These are phyloP conservation scores for Podila minutissima DNA, from an alignment of 192 early-diverging fungal genomes.

Conservation along the genomic window DNA sequence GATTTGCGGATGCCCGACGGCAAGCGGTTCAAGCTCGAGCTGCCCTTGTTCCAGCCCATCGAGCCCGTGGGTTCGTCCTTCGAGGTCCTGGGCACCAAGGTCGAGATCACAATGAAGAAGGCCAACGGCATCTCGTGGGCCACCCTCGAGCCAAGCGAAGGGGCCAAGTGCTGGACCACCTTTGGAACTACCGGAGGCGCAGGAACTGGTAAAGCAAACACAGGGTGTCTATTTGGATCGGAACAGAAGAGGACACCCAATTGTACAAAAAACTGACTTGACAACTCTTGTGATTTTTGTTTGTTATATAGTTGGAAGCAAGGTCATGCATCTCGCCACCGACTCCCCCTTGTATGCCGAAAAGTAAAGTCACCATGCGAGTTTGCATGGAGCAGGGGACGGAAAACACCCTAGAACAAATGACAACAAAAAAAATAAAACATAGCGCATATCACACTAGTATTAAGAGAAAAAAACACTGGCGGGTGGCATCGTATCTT, in stretches of 20 bases:
- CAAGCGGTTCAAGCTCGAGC: conserved; percentile 74
- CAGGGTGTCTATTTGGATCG: no score
- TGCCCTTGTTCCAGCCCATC: conserved; percentile 80
- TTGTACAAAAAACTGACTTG: no score
- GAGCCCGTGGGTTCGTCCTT: conserved; percentile 70
- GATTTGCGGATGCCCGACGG: conserved; percentile 84
- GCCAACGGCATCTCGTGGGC: conserved; percentile 87
- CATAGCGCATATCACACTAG: not conserved
- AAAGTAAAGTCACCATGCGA: conserved; percentile 18
- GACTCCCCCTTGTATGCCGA: conserved; percentile 55
- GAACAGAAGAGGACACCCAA: no score
- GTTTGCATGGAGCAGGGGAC: no score
- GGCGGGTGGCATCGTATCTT: no score
- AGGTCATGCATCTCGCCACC: conserved; percentile 64
- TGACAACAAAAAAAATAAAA: not conserved
- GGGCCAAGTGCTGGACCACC: conserved; percentile 81
- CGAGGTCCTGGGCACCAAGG: conserved; percentile 80
- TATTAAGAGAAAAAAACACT: not conserved
- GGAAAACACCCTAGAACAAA: not conserved
- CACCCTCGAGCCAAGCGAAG: conserved; percentile 71
- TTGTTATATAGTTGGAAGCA: conserved; percentile 70
- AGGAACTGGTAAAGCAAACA: conserved; percentile 29
- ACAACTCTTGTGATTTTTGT: not conserved
- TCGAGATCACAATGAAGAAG: conserved; percentile 84
- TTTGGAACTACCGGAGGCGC: conserved; percentile 81